A percentile compares a stretch with the other conserved stretches of the same genome.
phyloP scores from a whole-genome alignment of 2,329 filamentous ascomycete genomes.

The Coniochaeta ligniaria region DNA sequence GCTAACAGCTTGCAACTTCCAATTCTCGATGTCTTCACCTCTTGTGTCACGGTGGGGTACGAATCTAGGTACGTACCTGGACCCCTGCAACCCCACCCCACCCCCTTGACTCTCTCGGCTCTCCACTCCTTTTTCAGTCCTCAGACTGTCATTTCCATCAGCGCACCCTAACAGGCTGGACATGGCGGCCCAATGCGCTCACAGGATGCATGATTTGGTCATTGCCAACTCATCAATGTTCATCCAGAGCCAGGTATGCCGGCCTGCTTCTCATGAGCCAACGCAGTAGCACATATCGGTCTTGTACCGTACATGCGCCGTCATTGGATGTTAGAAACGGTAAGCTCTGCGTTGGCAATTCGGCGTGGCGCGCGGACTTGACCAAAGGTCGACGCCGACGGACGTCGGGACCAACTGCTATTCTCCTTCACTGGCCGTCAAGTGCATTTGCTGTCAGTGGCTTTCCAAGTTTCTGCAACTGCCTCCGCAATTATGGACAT shows the following conservation, averaged over 20 bases:
- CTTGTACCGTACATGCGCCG: neutral
- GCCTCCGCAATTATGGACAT: neutral
- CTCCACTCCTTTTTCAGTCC: neutral
- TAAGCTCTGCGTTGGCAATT: neutral
- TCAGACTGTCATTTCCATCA: neutral
- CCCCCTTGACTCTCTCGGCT: neutral
- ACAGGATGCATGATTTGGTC: neutral
- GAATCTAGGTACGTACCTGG: neutral
- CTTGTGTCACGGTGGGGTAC: neutral
- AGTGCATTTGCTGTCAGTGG: neutral
- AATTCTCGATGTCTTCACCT: neutral
- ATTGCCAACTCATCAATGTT: neutral
- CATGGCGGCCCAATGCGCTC: neutral
- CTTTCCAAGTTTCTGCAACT: neutral
- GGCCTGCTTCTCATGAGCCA: no score
- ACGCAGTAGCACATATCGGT: no score
- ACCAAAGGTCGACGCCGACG: neutral
- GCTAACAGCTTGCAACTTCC: neutral
- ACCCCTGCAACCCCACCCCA: neutral
- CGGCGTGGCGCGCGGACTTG: neutral
- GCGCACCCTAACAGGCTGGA: neutral
- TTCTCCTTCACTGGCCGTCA: no score
- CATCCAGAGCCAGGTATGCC: neutral
- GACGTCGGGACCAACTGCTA: neutral
- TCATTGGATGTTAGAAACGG: neutral